Evolutionary conservation across 1,139 yeast genomes (phyloP), one percentile per base, ranked within the genome.

Genomic region (Pichia sp.): DNA sequence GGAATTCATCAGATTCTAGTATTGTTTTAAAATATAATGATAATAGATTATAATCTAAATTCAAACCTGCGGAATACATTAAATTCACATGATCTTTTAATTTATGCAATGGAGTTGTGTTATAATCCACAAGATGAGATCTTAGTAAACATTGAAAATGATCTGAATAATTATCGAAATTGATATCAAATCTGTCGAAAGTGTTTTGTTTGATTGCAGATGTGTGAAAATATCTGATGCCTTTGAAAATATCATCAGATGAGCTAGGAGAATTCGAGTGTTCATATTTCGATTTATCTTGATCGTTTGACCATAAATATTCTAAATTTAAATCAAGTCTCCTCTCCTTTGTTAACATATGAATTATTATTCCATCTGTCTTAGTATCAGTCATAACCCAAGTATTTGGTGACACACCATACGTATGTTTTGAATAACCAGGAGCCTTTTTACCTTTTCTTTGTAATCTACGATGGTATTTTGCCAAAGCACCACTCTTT

Each of bases 301-400:
- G 4, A 29, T 39, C 39, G 31, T 67, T 65, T 42, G 78, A 73
- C 79, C 87, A 87, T 40, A 87, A 60, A 31, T 72, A 69, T 60
- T 89, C 96, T 56, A 90, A 70, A 53, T 83, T 77, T 49, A 90
- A 65, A 49, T 77, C 82, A 24, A 63, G 60, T 48, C 97, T 69
- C 62, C 94, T 76, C 33, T 78, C 80, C 10, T 72, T 69, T 0
- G 96, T 86, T 56, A 90, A 65, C 38, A 90, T 65, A 62, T 90
- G 95, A 34, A 89, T 72, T 47, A 72, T 74, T 4, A 87, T 71
- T 26, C 78, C 78, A 51, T 81, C 84, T 2, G 77, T 64, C 30
- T 72, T 70, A 35, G 87, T 74, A 54, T 86, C 87, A 44, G 89
- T 70, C 74, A 87, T 78, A 25, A 87, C 78, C 97, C 97, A 90